Base-by-base conservation (phyloP, 148 eudicot genomes). In the Dysphania ambrosioides region DNA sequence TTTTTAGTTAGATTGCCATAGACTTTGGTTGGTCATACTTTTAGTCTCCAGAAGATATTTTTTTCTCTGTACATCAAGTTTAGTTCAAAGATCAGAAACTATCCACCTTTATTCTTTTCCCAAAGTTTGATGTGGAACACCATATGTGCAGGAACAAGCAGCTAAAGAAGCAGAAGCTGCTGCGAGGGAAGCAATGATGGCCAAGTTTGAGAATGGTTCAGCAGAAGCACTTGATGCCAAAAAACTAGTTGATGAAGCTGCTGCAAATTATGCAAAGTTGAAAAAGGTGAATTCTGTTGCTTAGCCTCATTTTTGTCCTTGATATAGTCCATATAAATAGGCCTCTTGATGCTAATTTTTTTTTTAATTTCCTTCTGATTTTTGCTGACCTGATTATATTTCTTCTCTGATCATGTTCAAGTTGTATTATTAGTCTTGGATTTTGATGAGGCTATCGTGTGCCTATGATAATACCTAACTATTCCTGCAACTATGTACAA, bases 131-230 rank as follows among this genome's bases (percentile, higher is more conserved):
- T n/a, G n/a, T 47, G 68, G 67, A 71, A n/a, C 67, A 27, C 66
- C 8, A 15, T 72, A n/a, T 71, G 34, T 44, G 44, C 82, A 93
- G 97, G 97, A 93, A 77, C 95, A 92, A 87, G 86, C 84, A 68
- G 89, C 85, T 68, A 92, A 92, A 79, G 89, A 85, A 68, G 93
- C 90, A 16, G 91, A 86, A n/a, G 82, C 75, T 11, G 87, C 88
- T 75, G 84, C 85, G 31, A 79, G 66, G 83, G 82, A 84, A 85
- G 86, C 84, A 76, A 72, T 64, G 63, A 78, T 78, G 74, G 82
- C 76, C 75, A 44, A 30, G 21, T 76, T 71, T 32, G 30, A 57
- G 57, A 84, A 83, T 64, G 82, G 85, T 78, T 69, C 90, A n/a
- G 87, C 76, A 84, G 88, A 88, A 51, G 69, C 73, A 69, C 76